Percentiles rank a stretch among this genome's conserved stretches.
These are phyloP conservation scores for Cymbopogon flexuosus DNA, from an alignment of 202 grass and related monocot species.

Conservation along the genomic window DNA sequence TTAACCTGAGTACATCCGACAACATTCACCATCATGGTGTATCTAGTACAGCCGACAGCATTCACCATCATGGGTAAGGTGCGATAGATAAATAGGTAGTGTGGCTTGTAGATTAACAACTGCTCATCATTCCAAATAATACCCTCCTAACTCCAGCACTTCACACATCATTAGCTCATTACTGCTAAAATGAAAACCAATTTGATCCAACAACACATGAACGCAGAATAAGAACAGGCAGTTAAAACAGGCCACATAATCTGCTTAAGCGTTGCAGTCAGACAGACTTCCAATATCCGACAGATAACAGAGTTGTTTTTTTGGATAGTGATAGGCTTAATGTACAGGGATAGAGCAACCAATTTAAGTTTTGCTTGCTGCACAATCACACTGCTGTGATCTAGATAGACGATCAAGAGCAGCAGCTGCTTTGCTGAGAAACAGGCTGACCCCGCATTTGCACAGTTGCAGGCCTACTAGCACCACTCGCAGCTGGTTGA, in stretches of 20 bases:
- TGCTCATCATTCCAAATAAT: background rate
- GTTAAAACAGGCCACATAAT: conserved; percentile 32
- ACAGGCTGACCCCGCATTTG: conserved; percentile 65
- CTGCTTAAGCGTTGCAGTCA: conserved; percentile 28
- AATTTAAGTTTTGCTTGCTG: conserved; percentile 44
- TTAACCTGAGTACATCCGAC: no score
- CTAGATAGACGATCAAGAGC: conserved; percentile 51
- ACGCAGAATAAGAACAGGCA: conserved; percentile 37
- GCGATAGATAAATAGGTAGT: background rate
- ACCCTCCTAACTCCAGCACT: background rate
- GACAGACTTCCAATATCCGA: conserved; percentile 30
- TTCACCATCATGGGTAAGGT: no score
- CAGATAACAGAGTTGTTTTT: conserved; percentile 3
- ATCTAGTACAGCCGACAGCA: no score
- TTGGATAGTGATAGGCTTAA: conserved; percentile 33
- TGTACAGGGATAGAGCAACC: conserved; percentile 52
- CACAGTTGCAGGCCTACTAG: conserved; percentile 53
- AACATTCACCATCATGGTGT: no score
- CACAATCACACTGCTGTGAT: conserved; percentile 34
- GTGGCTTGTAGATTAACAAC: background rate
- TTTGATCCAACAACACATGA: background rate
- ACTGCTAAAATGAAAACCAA: background rate
- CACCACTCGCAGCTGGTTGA: conserved; percentile 44
- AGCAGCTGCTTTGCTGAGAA: conserved; percentile 57
- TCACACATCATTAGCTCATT: background rate